Evolutionary conservation across 2,329 filamentous ascomycete species (phyloP).

Genomic region (Trematosphaeria pertusa): DNA sequence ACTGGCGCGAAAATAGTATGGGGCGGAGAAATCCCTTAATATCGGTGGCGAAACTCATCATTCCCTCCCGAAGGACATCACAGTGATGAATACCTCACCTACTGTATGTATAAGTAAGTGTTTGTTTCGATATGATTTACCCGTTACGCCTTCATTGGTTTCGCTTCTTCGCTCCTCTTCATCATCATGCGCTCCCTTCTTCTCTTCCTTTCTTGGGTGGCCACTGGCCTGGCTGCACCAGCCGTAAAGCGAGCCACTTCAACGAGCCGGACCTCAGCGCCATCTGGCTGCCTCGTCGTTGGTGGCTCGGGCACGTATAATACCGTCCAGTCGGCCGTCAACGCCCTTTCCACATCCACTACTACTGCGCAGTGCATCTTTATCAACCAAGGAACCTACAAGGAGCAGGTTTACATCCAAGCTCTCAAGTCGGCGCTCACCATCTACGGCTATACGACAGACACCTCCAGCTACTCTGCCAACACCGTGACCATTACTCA

Average conservation of each 20-base stretch:
- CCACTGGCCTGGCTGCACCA: constrained; percentile 30
- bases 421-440: constrained; percentile 57
- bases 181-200: constrained; percentile 17
- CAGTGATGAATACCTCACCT: constrained; percentile 1
- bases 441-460: constrained; percentile 67
- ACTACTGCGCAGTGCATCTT: constrained; percentile 66
- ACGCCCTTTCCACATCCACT: constrained; percentile 62
- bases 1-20: constrained; percentile 12
- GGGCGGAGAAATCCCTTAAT: constrained; percentile 6
- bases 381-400: constrained; percentile 67
- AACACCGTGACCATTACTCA: constrained; percentile 67
- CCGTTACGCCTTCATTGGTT: constrained; percentile 1
- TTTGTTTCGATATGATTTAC: background rate
- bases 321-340: constrained; percentile 64
- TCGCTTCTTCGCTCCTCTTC: background rate
- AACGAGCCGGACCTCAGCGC: constrained; percentile 54
- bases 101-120: background rate
- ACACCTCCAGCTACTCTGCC: constrained; percentile 53
- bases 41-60: background rate
- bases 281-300: constrained; percentile 61
- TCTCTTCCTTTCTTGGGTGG: constrained; percentile 29
- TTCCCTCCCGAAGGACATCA: background rate
- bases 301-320: constrained; percentile 52
- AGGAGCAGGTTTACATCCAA: constrained; percentile 65
- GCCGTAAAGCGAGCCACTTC: constrained; percentile 31